phyloP scores from a whole-genome alignment of 495 filamentous ascomycete genomes.

The Aspergillus sparsus region DNA sequence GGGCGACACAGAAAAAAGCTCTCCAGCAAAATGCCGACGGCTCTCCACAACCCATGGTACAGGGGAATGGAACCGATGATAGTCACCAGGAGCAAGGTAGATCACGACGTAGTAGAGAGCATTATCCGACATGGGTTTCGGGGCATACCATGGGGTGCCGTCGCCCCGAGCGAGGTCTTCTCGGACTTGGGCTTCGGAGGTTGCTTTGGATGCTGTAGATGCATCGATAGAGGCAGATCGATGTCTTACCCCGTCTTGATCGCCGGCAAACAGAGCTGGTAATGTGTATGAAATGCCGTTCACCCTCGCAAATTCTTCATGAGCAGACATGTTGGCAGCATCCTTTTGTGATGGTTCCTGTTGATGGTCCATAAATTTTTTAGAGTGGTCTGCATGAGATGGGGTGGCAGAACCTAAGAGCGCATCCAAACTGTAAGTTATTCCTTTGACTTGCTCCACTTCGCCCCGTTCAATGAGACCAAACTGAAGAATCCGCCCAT shows the following conservation, averaged over 20 bases:
- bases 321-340: constrained; percentile 59
- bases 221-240: constrained; percentile 56
- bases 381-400: constrained; percentile 40
- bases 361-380: constrained; percentile 39
- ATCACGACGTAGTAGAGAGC: constrained; percentile 93
- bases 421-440: constrained; percentile 95
- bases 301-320: constrained; percentile 91
- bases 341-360: constrained; percentile 33
- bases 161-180: constrained; percentile 78
- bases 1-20: constrained; percentile 91
- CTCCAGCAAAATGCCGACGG: constrained; percentile 92
- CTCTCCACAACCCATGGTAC: constrained; percentile 90
- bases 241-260: constrained; percentile 32
- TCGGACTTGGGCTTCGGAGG: constrained; percentile 76
- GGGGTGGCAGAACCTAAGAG: constrained; percentile 70
- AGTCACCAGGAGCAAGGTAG: constrained; percentile 97
- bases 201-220: constrained; percentile 62
- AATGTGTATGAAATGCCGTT: constrained; percentile 98
- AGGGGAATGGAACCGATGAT: constrained; percentile 97
- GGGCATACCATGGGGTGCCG: constrained; percentile 71
- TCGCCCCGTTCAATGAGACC: constrained; percentile 88
- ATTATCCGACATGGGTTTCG: constrained; percentile 57
- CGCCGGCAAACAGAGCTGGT: constrained; percentile 83
- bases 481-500: constrained; percentile 89
- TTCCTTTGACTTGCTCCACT: constrained; percentile 98